These are phyloP conservation scores for Gleditsia sinensis DNA, from an alignment of 306 rosid genomes.

Conservation along the genomic window DNA sequence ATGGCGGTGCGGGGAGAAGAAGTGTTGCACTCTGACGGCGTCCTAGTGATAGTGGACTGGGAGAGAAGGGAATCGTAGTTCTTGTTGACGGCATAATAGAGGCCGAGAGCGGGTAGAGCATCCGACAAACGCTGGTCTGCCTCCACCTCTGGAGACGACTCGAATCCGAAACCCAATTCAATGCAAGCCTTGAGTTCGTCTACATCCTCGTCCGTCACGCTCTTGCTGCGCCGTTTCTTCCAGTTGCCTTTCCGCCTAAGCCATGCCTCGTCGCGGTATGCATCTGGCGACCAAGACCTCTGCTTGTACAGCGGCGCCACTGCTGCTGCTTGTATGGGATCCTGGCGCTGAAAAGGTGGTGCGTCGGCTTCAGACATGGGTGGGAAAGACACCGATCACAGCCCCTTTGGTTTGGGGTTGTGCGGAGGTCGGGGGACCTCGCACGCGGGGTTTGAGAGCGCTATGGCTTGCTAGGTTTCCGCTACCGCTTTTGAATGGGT, in stretches of 20 bases:
- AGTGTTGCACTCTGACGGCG: slow-evolving; percentile 60
- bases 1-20: slow-evolving; percentile 33
- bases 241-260: slow-evolving; percentile 71
- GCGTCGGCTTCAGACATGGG: slow-evolving; percentile 43
- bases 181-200: slow-evolving; percentile 93
- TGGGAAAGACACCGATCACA: slow-evolving; percentile 27
- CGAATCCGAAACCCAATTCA: slow-evolving; percentile 86
- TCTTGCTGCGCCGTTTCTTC: slow-evolving; percentile 68
- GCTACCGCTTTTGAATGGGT: background rate
- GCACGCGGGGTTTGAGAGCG: slow-evolving; percentile 50
- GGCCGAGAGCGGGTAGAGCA: slow-evolving; percentile 81
- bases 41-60: slow-evolving; percentile 32
- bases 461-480: slow-evolving; percentile 48
- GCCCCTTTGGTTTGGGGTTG: slow-evolving; percentile 45
- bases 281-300: slow-evolving; percentile 91
- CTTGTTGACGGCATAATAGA: slow-evolving; percentile 80
- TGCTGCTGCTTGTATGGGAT: background rate
- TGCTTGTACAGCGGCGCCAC: slow-evolving; percentile 71
- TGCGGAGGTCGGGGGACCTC: slow-evolving; percentile 93
- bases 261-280: slow-evolving; percentile 85
- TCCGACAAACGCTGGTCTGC: slow-evolving; percentile 65
- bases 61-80: slow-evolving; percentile 52
- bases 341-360: no score
- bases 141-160: slow-evolving; percentile 56
- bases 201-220: slow-evolving; percentile 86